Percentiles rank a stretch among this genome's conserved stretches.
Conservation (phyloP, 148 eudicot genomes). For the Agrostemma githago region DNA sequence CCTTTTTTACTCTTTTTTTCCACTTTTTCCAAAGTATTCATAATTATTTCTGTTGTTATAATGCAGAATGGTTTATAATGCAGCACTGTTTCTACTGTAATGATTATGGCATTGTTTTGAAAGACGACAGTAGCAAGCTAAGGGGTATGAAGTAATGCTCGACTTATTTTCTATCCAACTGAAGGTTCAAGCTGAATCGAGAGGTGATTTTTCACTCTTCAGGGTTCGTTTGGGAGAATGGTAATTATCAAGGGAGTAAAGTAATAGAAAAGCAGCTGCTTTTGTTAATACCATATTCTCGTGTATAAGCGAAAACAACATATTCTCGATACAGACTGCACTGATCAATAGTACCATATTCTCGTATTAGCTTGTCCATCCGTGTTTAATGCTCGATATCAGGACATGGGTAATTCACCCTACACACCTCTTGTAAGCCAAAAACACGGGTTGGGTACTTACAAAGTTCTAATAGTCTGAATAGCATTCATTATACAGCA, state of each 20-base stretch:
- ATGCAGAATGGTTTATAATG: conserved; percentile 19
- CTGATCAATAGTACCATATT: too few species aligned
- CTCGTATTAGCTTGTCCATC: not conserved
- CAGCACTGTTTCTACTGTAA: conserved; percentile 10
- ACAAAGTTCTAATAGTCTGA: not conserved
- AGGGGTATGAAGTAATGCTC: not conserved
- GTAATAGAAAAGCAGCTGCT: not conserved
- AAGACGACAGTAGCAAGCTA: not conserved
- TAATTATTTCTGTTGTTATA: too few species aligned
- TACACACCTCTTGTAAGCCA: not conserved
- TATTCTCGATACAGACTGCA: not conserved
- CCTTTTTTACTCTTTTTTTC: conserved; percentile 19
- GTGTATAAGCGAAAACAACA: not conserved
- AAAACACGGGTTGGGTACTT: not conserved
- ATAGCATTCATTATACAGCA: not conserved
- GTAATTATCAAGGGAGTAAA: too few species aligned
- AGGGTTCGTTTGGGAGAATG: too few species aligned
- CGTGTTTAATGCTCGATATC: not conserved
- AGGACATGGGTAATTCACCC: not conserved
- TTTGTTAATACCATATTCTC: not conserved
- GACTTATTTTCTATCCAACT: not conserved
- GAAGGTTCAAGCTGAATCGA: not conserved
- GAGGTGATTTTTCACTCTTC: too few species aligned
- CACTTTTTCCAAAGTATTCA: conserved; percentile 17
- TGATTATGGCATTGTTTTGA: conserved; percentile 11